Evolutionary conservation across 2,329 filamentous ascomycete species (phyloP).

Genomic region (Colletotrichum tanaceti): DNA sequence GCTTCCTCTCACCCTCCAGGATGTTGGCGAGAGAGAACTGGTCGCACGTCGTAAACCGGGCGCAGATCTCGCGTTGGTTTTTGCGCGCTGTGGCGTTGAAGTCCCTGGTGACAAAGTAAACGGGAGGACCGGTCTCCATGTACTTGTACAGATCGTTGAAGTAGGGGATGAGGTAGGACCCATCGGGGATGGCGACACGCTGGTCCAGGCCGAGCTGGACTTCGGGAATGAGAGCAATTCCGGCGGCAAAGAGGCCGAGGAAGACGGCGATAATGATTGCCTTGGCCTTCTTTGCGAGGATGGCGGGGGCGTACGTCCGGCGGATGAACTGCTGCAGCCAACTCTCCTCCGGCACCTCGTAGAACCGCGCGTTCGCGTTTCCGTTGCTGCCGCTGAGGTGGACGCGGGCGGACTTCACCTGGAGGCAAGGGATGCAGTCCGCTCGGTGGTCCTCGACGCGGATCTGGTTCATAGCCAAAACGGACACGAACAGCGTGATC

Average conservation of each 20-base stretch:
- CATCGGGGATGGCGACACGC: conserved; percentile 90
- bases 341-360: conserved; percentile 86
- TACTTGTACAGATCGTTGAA: conserved; percentile 97
- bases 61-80: conserved; percentile 89
- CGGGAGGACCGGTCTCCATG: conserved; percentile 89
- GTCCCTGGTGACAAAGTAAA: conserved; percentile 92
- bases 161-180: conserved; percentile 94
- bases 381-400: conserved; percentile 73
- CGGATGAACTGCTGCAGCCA: conserved; percentile 88
- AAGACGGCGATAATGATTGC: conserved; percentile 81
- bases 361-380: conserved; percentile 67
- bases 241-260: conserved; percentile 86
- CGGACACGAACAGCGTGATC: conserved; percentile 95
- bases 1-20: conserved; percentile 92
- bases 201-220: conserved; percentile 92
- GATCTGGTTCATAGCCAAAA: conserved; percentile 89
- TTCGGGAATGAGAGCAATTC: conserved; percentile 84
- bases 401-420: conserved; percentile 78
- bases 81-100: conserved; percentile 80
- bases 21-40: conserved; percentile 87
- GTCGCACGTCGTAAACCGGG: conserved; percentile 89
- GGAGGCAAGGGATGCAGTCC: conserved; percentile 92
- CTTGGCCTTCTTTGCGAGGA: conserved; percentile 86
- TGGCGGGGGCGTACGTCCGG: conserved; percentile 84
- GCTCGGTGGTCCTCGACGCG: conserved; percentile 89